A percentile compares a stretch with the other conserved stretches of the same genome.
Conservation (phyloP, 2,329 filamentous ascomycete genomes). For the Phyllosticta ampelicida region DNA sequence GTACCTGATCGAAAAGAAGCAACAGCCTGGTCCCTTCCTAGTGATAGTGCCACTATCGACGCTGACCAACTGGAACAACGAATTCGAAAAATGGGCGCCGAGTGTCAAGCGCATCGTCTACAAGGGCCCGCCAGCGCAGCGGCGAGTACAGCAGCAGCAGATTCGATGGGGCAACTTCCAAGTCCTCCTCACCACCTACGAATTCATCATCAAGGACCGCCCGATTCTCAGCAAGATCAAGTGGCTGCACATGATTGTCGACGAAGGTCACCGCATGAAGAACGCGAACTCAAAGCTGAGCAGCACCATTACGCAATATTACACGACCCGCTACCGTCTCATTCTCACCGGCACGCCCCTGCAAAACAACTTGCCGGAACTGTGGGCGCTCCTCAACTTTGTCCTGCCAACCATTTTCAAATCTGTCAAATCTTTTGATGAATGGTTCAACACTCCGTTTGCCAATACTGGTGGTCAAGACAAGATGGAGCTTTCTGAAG, state of each 20-base stretch:
- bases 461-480: conserved; percentile 96
- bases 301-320: conserved; percentile 89
- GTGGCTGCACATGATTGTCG: conserved; percentile 99
- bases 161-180: conserved; percentile 95
- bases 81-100: conserved; percentile 98
- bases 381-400: conserved; percentile 98
- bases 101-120: conserved; percentile 81
- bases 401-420: conserved; percentile 98
- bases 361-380: conserved; percentile 90
- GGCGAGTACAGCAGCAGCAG: conserved; percentile 85
- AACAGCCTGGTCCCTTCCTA: conserved; percentile 81
- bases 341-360: conserved; percentile 96
- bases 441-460: conserved; percentile 99
- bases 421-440: conserved; percentile 95
- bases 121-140: conserved; percentile 81
- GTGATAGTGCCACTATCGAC: conserved; percentile 97
- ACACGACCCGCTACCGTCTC: conserved; percentile 85
- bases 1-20: conserved; percentile 92
- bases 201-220: conserved; percentile 98
- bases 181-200: conserved; percentile 92
- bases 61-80: conserved; percentile 94
- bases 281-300: conserved; percentile 94
- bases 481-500: conserved; percentile 98
- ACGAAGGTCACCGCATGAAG: conserved; percentile 99
- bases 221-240: conserved; percentile 96